phyloP scores from a whole-genome alignment of 306 rosid species.

The Quercus aquifolioides region DNA sequence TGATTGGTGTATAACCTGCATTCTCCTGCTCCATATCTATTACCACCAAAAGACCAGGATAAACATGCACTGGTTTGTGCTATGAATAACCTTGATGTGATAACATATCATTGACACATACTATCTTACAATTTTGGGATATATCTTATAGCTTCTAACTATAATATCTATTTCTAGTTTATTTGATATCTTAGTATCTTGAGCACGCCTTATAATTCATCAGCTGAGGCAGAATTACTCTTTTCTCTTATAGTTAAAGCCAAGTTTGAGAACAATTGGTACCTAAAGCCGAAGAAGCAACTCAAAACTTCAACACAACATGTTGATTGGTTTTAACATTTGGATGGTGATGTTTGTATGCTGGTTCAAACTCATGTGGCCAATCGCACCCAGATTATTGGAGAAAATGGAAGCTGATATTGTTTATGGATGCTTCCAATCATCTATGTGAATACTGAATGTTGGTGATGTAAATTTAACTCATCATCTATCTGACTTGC shows the following conservation, averaged over 20 bases:
- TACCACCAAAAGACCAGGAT: not conserved
- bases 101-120: not conserved
- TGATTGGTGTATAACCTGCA: not conserved
- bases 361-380: not conserved
- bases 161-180: conserved; percentile 2
- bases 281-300: conserved; percentile 67
- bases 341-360: not conserved
- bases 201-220: conserved; percentile 51
- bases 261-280: conserved; percentile 73
- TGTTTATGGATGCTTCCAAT: too few relatives aligned
- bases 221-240: conserved; percentile 73
- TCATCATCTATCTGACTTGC: too few relatives aligned
- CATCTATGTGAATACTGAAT: too few relatives aligned
- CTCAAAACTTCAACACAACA: conserved; percentile 59
- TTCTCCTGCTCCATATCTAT: not conserved
- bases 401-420: too few relatives aligned
- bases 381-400: too few relatives aligned
- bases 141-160: not conserved
- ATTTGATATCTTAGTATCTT: conserved; percentile 51
- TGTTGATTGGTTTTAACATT: conserved; percentile 70
- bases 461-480: too few relatives aligned
- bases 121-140: not conserved
- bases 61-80: not conserved
- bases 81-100: not conserved
- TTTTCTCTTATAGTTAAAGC: conserved; percentile 79